Evolutionary conservation across 2,329 filamentous ascomycete species (phyloP), one percentile per base, ranked within the genome.

Genomic region (Alternaria dauci): DNA sequence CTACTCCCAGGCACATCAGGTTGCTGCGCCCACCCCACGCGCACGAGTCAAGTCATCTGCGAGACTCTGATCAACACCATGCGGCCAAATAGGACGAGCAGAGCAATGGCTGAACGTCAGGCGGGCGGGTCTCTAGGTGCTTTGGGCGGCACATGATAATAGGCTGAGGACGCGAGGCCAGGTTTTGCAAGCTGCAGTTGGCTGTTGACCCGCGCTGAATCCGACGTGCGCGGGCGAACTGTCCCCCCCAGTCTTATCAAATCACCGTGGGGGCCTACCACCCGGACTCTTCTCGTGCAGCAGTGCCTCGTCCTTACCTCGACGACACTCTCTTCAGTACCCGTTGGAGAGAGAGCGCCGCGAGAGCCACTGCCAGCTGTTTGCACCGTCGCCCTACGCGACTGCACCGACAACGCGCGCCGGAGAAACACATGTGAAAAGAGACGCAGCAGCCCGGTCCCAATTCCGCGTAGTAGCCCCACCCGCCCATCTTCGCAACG

Each of bases 191-290:
- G 46, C 50, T 46, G 48, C 50, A 47, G 14, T 57, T 43, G 25
- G 41, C 28, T 46, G 18, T 12, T 12, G 28, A 36, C 41, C 44
- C 58, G 42, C 44, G 58, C 61, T 44, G 47, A 14, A 46, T 25
- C 57, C 42, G 47, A 59, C 14, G 54, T 57, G 59, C 55, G 58
- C 61, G 47, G 42, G 58, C 54, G 63, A 54, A 50, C 46, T 36
- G 46, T 30, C 38, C 16, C 57, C 52, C 54, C 52, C 55, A 47
- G 28, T 65, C 50, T 65, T 63, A 65, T 60, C 62, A 62, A 65
- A 67, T 65, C 59, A 43, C 59, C 63, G 64, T 65, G 64, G 62
- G 64, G 61, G 55, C 48, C 41, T 34, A 30, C 55, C 51, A 53
- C 53, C 55, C 61, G 58, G 50, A n/a, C 42, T 48, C 60, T 55